Percentiles rank a stretch among this genome's conserved stretches.
phyloP scores from a whole-genome alignment of 2,329 filamentous ascomycete genomes.

The Diplodia intermedia region DNA sequence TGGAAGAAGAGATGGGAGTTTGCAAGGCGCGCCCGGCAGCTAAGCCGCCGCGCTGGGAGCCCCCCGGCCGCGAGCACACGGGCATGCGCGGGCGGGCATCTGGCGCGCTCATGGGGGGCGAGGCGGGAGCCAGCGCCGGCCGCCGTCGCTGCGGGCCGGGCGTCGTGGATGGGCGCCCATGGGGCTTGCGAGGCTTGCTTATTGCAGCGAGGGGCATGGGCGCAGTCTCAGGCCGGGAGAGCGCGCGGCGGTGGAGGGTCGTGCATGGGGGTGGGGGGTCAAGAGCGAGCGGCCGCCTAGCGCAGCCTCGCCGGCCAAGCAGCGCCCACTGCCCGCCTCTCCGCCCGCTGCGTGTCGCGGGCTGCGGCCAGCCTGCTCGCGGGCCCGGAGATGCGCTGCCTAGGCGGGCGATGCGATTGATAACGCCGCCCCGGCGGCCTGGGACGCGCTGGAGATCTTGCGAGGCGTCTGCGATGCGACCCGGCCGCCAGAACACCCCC shows the following conservation, averaged over 20 bases:
- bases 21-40: constrained; percentile 28
- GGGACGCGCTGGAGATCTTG: constrained; percentile 26
- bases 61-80: constrained; percentile 18
- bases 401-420: constrained; percentile 18
- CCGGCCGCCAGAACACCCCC: constrained; percentile 20
- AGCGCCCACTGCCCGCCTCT: constrained; percentile 18
- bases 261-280: constrained; percentile 17
- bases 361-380: constrained; percentile 3
- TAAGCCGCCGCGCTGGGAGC: constrained; percentile 17
- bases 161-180: constrained; percentile 20
- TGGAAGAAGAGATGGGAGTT: constrained; percentile 29
- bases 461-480: constrained; percentile 17
- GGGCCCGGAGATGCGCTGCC: constrained; percentile 8
- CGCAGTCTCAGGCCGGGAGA: constrained; percentile 30
- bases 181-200: constrained; percentile 28
- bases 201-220: constrained; percentile 31
- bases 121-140: constrained; percentile 20
- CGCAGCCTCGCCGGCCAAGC: constrained; percentile 20
- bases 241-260: constrained; percentile 8
- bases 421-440: constrained; percentile 17
- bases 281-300: constrained; percentile 17
- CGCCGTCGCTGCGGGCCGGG: constrained; percentile 25
- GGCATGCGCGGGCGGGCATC: constrained; percentile 14
- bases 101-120: not conserved
- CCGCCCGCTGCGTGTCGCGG: constrained; percentile 8